These are phyloP conservation scores for Amaranthus tricolor DNA, from an alignment of 179 eudicot genomes.

Conservation along the genomic window DNA sequence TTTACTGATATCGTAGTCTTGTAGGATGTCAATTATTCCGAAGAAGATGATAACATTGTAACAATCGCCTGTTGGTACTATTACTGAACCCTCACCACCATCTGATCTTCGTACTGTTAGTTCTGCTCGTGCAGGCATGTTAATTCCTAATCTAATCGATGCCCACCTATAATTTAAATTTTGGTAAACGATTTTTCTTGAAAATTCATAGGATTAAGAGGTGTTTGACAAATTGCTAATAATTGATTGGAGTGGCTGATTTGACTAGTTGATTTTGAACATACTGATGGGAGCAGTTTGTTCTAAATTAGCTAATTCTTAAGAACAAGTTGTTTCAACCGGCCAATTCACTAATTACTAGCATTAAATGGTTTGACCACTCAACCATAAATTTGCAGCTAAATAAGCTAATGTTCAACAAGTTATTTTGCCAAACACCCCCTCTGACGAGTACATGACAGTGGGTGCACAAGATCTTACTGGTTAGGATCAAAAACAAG, in stretches of 20 bases:
- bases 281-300: too few relatives aligned
- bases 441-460: neutral
- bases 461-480: conserved; percentile 35
- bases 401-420: too few relatives aligned
- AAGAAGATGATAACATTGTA: conserved; percentile 66
- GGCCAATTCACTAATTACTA: too few relatives aligned
- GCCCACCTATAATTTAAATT: conserved; percentile 37
- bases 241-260: too few relatives aligned
- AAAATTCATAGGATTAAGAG: neutral
- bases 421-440: too few relatives aligned
- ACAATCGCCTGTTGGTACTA: conserved; percentile 73
- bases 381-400: too few relatives aligned
- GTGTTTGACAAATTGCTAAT: too few relatives aligned
- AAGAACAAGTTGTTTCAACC: too few relatives aligned
- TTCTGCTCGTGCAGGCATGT: conserved; percentile 78
- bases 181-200: neutral
- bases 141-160: conserved; percentile 57
- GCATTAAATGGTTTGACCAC: too few relatives aligned
- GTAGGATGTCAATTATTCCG: conserved; percentile 80
- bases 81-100: conserved; percentile 50
- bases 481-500: conserved; percentile 45
- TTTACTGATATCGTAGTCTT: conserved; percentile 88
- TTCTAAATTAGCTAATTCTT: neutral
- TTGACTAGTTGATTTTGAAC: too few relatives aligned
- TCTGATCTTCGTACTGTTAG: conserved; percentile 56